A percentile compares a stretch with the other conserved stretches of the same genome.
Conservation (phyloP, 2,329 filamentous ascomycete species). For the Colletotrichum falcatum region DNA sequence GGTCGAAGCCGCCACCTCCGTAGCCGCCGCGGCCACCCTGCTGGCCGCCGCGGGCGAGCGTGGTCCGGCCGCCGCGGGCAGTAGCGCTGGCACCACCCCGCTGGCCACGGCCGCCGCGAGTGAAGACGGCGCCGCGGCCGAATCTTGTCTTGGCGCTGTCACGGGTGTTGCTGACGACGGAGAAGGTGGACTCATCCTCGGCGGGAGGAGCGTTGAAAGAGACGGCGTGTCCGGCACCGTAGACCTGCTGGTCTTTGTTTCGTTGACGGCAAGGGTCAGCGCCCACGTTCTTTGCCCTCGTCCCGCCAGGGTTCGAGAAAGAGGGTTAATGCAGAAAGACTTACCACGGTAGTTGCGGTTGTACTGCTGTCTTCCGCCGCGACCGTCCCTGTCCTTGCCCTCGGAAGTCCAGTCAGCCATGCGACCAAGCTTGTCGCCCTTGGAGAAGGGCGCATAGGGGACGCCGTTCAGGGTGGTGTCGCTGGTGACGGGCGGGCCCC, state of each 20-base stretch:
- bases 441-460: constrained; percentile 97
- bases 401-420: constrained; percentile 99
- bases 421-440: constrained; percentile 97
- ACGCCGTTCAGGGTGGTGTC: constrained; percentile 95
- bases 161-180: constrained; percentile 94
- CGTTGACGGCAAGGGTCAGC: constrained; percentile 28
- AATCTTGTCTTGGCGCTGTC: constrained; percentile 89
- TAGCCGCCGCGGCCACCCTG: constrained; percentile 73
- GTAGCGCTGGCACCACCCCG: constrained; percentile 65
- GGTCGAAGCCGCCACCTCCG: constrained; percentile 73
- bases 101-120: constrained; percentile 86
- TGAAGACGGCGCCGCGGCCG: constrained; percentile 89
- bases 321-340: constrained; percentile 41
- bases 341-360: constrained; percentile 92
- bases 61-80: constrained; percentile 68
- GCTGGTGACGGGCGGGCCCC: constrained; percentile 85
- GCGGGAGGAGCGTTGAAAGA: constrained; percentile 91
- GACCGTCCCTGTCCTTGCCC: constrained; percentile 82
- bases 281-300: constrained; percentile 2
- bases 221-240: constrained; percentile 87
- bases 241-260: constrained; percentile 91
- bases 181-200: constrained; percentile 98
- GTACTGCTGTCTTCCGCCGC: constrained; percentile 87
- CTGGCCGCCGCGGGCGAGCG: constrained; percentile 76
- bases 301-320: neutral